Percentiles rank a stretch among this genome's conserved stretches.
phyloP scores from a whole-genome alignment of 2,329 filamentous ascomycete genomes.

The Hirsutella minnesotensis region DNA sequence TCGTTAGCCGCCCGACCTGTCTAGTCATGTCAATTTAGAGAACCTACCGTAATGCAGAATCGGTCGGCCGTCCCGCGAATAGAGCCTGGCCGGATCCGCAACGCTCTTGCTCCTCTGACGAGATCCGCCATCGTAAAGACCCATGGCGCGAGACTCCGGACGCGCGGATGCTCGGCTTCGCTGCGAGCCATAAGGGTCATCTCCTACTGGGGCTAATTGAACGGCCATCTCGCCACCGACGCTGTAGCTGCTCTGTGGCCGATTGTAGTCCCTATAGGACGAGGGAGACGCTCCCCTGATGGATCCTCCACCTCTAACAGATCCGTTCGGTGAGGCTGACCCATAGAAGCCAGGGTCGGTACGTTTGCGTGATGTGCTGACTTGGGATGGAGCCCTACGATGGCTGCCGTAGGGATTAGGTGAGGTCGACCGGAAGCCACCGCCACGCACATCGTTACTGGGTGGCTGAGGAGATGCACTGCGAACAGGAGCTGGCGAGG shows the following conservation, averaged over 20 bases:
- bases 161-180: constrained; percentile 35
- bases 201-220: constrained; percentile 47
- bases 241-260: constrained; percentile 38
- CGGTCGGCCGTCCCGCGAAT: constrained; percentile 73
- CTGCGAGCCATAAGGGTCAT: constrained; percentile 47
- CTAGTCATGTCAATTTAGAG: constrained; percentile 5
- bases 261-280: constrained; percentile 32
- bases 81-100: constrained; percentile 69
- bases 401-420: constrained; percentile 50
- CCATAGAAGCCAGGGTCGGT: constrained; percentile 40
- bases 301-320: constrained; percentile 30
- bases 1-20: too few species aligned
- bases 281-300: constrained; percentile 35
- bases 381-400: constrained; percentile 24
- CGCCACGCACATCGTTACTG: constrained; percentile 31
- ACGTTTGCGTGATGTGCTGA: constrained; percentile 28
- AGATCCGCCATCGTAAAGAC: constrained; percentile 41
- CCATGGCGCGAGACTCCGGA: constrained; percentile 40
- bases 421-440: constrained; percentile 37
- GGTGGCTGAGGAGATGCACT: constrained; percentile 51
- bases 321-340: constrained; percentile 38
- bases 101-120: constrained; percentile 69
- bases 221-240: constrained; percentile 50
- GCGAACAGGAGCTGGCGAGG: constrained; percentile 59
- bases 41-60: constrained; percentile 90